Conservation (phyloP, 768 basidiomycete genomes). For the Kwoniella mangroviensis region DNA sequence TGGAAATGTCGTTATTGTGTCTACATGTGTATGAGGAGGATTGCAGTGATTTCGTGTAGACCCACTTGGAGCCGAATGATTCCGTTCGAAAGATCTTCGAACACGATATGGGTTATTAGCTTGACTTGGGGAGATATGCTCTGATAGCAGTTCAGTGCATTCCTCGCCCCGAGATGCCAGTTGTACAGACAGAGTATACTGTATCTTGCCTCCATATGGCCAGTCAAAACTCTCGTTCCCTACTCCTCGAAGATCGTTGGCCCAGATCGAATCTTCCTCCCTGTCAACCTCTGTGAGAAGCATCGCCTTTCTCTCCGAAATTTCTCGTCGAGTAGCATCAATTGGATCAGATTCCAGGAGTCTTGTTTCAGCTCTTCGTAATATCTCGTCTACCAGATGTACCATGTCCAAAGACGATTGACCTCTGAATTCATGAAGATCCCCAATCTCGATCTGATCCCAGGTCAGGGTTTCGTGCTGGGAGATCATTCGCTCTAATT, state of each 20-base stretch:
- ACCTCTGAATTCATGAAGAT: constrained; percentile 24
- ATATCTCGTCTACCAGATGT: constrained; percentile 4
- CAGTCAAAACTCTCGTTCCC: constrained; percentile 29
- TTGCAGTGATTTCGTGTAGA: constrained; percentile 8
- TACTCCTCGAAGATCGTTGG: constrained; percentile 22
- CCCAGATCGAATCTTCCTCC: constrained; percentile 34
- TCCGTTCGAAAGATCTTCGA: neutral
- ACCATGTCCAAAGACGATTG: neutral
- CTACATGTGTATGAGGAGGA: neutral
- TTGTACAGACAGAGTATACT: constrained; percentile 27
- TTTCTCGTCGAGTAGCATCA: neutral
- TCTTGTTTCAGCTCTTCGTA: neutral
- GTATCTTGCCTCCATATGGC: constrained; percentile 40
- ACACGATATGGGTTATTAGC: neutral
- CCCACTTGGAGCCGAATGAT: neutral
- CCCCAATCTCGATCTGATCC: constrained; percentile 24
- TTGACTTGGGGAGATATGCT: neutral
- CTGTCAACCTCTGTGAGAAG: constrained; percentile 32
- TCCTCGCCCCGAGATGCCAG: neutral
- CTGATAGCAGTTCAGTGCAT: neutral
- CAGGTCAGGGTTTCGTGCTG: constrained; percentile 15
- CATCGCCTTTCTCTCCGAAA: constrained; percentile 4
- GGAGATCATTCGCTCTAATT: constrained; percentile 26
- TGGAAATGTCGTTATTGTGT: neutral
- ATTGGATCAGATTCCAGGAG: neutral